A percentile compares a stretch with the other conserved stretches of the same genome.
Conservation (phyloP, 208 protist species). For the Herpetomonas tarakana region DNA sequence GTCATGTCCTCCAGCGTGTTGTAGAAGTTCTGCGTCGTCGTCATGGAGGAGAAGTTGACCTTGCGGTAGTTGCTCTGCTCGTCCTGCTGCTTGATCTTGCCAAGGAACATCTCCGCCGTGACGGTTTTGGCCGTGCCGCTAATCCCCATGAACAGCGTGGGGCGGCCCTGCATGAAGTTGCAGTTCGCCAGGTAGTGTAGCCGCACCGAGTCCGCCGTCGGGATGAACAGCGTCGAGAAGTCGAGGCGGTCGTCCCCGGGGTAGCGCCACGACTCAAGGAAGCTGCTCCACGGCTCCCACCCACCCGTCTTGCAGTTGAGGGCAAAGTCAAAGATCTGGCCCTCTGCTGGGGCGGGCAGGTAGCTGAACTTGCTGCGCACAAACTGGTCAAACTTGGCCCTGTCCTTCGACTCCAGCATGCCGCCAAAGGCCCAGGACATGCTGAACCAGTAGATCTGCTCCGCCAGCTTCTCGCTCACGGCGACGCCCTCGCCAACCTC, state of each 20-base stretch:
- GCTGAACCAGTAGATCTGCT: slow-evolving; percentile 95
- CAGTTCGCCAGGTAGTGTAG: slow-evolving; percentile 92
- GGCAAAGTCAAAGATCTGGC: slow-evolving; percentile 93
- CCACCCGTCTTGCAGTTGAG: slow-evolving; percentile 90
- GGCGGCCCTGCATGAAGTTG: slow-evolving; percentile 82
- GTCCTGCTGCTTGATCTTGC: slow-evolving; percentile 68
- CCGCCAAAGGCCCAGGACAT: slow-evolving; percentile 94
- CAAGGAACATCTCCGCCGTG: slow-evolving; percentile 91
- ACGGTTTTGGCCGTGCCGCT: slow-evolving; percentile 96
- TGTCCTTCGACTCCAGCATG: slow-evolving; percentile 93
- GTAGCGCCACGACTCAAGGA: slow-evolving; percentile 92
- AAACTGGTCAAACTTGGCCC: slow-evolving; percentile 90
- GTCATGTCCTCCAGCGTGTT: slow-evolving; percentile 93
- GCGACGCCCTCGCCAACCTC: slow-evolving; percentile 74
- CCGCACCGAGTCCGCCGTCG: slow-evolving; percentile 95
- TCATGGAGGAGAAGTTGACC: slow-evolving; percentile 94
- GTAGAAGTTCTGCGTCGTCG: slow-evolving; percentile 91
- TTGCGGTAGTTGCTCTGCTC: slow-evolving; percentile 90
- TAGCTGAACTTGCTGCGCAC: slow-evolving; percentile 76
- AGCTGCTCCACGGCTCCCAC: slow-evolving; percentile 86
- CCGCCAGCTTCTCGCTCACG: slow-evolving; percentile 78
- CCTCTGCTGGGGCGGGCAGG: slow-evolving; percentile 68
- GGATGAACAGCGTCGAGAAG: slow-evolving; percentile 96
- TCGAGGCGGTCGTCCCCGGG: slow-evolving; percentile 88
- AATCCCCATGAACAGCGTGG: slow-evolving; percentile 91